These are phyloP conservation scores for Dunaliella primolecta DNA, from an alignment of 139 green algal genomes.

Conservation along the genomic window DNA sequence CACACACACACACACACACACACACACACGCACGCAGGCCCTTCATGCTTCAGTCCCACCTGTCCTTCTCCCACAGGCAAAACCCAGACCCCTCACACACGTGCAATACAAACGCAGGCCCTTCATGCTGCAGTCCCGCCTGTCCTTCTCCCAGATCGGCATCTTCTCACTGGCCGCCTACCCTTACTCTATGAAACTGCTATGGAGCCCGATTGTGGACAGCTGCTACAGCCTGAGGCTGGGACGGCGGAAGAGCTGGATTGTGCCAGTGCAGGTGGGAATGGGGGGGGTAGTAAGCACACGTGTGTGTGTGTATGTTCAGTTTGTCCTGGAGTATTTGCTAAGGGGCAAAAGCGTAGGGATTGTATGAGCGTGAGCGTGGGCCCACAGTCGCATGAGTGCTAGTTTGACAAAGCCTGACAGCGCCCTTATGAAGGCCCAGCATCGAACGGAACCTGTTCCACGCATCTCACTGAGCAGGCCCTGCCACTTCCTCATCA, in stretches of 20 bases:
- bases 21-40: too few species aligned
- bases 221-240: constrained; percentile 58
- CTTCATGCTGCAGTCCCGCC: constrained; percentile 78
- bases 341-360: not conserved
- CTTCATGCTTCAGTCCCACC: constrained; percentile 78
- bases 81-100: too few species aligned
- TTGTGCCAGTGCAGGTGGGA: constrained; percentile 70
- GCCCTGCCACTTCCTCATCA: too few species aligned
- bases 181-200: constrained; percentile 92
- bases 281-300: not conserved
- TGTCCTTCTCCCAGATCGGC: constrained; percentile 78
- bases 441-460: too few species aligned
- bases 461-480: too few species aligned
- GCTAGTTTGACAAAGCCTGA: too few species aligned
- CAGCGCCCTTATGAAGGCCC: too few species aligned
- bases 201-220: constrained; percentile 92
- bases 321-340: not conserved
- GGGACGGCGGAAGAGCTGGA: constrained; percentile 83
- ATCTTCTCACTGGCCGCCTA: constrained; percentile 83
- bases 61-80: constrained; percentile 75
- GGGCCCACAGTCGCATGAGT: not conserved
- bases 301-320: not conserved
- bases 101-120: too few species aligned
- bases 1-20: too few species aligned
- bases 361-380: not conserved